Evolutionary conservation across 495 filamentous ascomycete species (phyloP), one percentile per base, ranked within the genome.

Genomic region (Lasiosphaeria miniovina): DNA sequence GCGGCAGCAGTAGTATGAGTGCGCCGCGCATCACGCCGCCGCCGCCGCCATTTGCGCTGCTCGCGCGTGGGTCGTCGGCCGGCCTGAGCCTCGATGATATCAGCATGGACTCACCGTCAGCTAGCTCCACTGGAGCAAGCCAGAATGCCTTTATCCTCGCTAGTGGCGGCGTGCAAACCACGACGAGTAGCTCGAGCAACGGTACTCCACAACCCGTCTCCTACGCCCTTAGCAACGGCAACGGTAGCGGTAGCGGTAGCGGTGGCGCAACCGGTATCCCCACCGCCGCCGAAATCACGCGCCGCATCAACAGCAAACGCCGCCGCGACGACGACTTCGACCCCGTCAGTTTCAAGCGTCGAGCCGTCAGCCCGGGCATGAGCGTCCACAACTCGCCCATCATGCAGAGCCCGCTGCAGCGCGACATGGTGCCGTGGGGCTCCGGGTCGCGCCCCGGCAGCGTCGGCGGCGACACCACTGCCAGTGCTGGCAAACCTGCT

Each of bases 241-340:
- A 65, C 80, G 15, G 81, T 76, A 7, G 82, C 81, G 5, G 79
- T 80, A 61, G 72, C 76, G 4, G 58, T 72, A 24, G 70, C 68
- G 46, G 71, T 66, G 58, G 77, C 68, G 12, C 70, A 2, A 24
- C 24, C 24, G 24, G 24, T 24, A 24, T 24, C 24, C 24, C 24
- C 24, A 24, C 71, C 3, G 82, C 86, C 12, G 84, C 82, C 1
- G 90, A 92, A 52, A 85, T 92, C 38, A 84, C 85, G 7, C 81
- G 86, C 57, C 80, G 81, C 62, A 82, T 84, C 51, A 84, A 85
- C 69, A 86, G 80, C 69, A 96, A 96, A 69, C 86, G 93, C 15
- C 82, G 90, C 45, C 83, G 91, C 36, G 94, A 97, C 59, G 94
- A 98, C 68, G 91, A 96, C 62, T 89, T 96, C 59, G 93, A 98